Evolutionary conservation across 352 stramenopile species (phyloP), one percentile per base, ranked within the genome.

Genomic region (Phytophthora meadii): DNA sequence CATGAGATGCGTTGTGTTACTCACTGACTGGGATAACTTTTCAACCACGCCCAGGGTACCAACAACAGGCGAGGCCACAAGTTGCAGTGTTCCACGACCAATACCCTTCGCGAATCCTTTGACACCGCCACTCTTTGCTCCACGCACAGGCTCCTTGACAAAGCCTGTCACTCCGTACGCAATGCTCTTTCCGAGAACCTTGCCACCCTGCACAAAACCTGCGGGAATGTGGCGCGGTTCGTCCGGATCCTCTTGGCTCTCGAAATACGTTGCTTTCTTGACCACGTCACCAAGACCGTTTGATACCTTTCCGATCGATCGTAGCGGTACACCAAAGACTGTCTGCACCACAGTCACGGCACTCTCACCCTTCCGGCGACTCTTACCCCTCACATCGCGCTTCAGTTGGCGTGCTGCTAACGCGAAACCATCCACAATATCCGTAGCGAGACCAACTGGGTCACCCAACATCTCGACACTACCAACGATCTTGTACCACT

Each of bases 401-500:
- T 94, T 94, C 6, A 94, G 54, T 69, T 96, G 88, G 4, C 88
- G 87, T 19, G 70, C 84, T 10, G 87, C 87, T 11, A 94, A 48
- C 25, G 87, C 85, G 65, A 96, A 94, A 10, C 88, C 88, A 60
- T 96, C 85, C 8, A 92, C 83, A 77, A 95, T 92, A 71, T 96
- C 88, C 0, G 83, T 93, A 8, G 88, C 82, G 14, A 96, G 81
- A 0, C 88, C 88, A 28, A 96, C 79, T 6, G 88, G 88, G 61
- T 96, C 88, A 14, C 88, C 88, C 11, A 96, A 66, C 61, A 96
- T 68, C 63, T 96, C 88, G 2, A 96, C 83, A 59, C 84, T 93
- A 34, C 88, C 88, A 19, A 96, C 88, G 25, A 96, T 92, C 62
- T 94, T 95, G 72, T 96, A 96, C 88, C 88, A 96, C 62, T 96